Evolutionary conservation across 2,329 filamentous ascomycete genomes (phyloP), one percentile per base, ranked within the genome.

Genomic region (Apiospora saccharicola): DNA sequence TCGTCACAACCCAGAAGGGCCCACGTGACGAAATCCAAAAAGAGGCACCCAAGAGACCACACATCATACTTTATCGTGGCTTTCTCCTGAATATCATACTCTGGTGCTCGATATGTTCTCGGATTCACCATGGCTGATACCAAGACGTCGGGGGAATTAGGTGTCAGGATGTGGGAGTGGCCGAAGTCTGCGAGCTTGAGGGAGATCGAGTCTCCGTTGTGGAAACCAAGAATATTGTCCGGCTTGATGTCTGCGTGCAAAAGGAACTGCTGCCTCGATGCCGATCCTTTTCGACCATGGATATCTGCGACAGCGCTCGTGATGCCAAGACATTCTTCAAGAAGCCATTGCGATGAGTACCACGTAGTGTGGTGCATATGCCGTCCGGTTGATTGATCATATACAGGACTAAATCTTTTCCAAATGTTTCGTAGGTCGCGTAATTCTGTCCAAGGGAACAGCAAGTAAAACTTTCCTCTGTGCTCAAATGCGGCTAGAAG

Each of bases 21-120:
- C 74, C 75, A 76, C 4, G 71, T 75, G 4, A 75, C 12, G 53
- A 76, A 75, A 10, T 75, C 74, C 0, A 76, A 41, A 19, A 69
- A 75, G 0, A 75, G 12, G 26, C 75, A 75, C n/a, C 67, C 74
- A 6, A 76, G 44, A 22, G 71, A 41, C 75, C 75, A 76, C 16
- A 75, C 68, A 24, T 76, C 75, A 68, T 69, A 74, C 13, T 46
- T 67, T 4, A 68, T 57, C 8, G 73, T 72, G 1, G 73, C 34
- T 5, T 19, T n/a, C 51, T 71, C 43, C 26, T 51, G 34, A n/a
- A 22, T 16, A 22, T 51, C 70, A 12, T n/a, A 43, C 34, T 57
- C 57, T 41, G 49, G 53, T 19, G 67, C 71, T 51, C 71, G 68
- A 53, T 70, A 70, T 13, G 70, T 34, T 13, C 14, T 14, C 19